Evolutionary conservation across 2,329 filamentous ascomycete genomes (phyloP), one percentile per base, ranked within the genome.

Genomic region (Aspergillus neotritici): DNA sequence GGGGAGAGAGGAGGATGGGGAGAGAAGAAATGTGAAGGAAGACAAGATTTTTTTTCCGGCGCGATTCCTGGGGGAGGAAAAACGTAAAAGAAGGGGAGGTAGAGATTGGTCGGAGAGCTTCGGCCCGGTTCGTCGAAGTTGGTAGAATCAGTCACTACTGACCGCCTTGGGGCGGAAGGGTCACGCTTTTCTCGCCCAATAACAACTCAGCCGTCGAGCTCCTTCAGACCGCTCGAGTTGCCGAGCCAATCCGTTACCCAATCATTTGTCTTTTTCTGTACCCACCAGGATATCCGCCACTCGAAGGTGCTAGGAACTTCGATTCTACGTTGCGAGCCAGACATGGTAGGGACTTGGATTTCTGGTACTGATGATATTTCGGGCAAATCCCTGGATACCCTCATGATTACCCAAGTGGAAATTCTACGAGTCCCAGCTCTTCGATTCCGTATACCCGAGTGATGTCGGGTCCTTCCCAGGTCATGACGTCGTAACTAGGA

Each of bases 81-180:
- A 49, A 50, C 41, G 43, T 39, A 41, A 55, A 62, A 65, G 57
- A 56, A 62, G 54, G 56, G 45, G 48, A 53, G 54, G 53, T 45
- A 40, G 41, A 58, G 62, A 58, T 63, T 63, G 57, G 39, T 46
- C 53, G 58, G 59, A 59, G 56, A 60, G 51, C 52, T 57, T 62
- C 59, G 59, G 60, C 54, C 59, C 58, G 58, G 58, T 52, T 25
- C 52, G 48, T 66, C 62, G 63, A 66, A 66, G 34, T 58, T 56
- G 55, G 56, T 66, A 56, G 61, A 65, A 66, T 57, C 55, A 54
- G 21, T n/a, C n/a, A n/a, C n/a, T n/a, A n/a, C n/a, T 25, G 21
- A 25, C 21, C 21, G 21, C 21, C 21, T 25, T n/a, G n/a, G 21
- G 21, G 21, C 7, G 6, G 7, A 1, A 2, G 21, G 21, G 21